Evolutionary conservation across 371 early-diverging fungal genomes (phyloP), one percentile per base, ranked within the genome.

Genomic region (Nematocida sp.): DNA sequence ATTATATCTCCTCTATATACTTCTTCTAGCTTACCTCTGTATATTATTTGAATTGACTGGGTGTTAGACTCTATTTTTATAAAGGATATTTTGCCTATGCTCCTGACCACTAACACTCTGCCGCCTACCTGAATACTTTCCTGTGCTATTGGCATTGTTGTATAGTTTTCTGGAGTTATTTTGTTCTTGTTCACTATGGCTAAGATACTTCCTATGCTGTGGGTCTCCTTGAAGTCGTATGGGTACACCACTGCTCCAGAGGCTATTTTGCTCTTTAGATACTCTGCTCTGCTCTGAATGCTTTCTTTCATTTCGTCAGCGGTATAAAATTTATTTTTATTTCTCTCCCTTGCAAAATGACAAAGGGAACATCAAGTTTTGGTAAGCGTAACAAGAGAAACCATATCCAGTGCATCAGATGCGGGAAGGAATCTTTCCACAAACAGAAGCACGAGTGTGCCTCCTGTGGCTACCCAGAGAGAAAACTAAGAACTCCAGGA

Each of bases 341-440:
- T 74, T 64, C 25, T 52, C 29, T 45, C 40, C 32, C 53, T 48
- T n/a, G 9, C 7, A 53, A 23, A 38, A 75, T 75, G 75, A 49
- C 78, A 34, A 98, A 96, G 89, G 96, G 96, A 90, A 98, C 99
- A 83, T 87, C 91, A 82, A 90, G 93, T 84, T 93, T 96, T 87
- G 99, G 99, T 90, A 96, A 93, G 87, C 91, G 93, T 83, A 94
- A 95, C 88, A 92, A 90, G 87, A 94, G 94, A 89, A 89, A 95
- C 78, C 96, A 95, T 90, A 89, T 90, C 58, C 86, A 94, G 82
- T 97, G 97, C 89, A 87, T 89, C 82, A 89, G 96, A 81, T 98
- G 97, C 86, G 96, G 96, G 63, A 88, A 88, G 79, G 91, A 93
- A 78, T 86, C 95, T 74, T 95, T 91, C 90, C 96, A 96, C 89